phyloP scores from a whole-genome alignment of 108 stramenopile species.

The Conticribra guillardii region DNA sequence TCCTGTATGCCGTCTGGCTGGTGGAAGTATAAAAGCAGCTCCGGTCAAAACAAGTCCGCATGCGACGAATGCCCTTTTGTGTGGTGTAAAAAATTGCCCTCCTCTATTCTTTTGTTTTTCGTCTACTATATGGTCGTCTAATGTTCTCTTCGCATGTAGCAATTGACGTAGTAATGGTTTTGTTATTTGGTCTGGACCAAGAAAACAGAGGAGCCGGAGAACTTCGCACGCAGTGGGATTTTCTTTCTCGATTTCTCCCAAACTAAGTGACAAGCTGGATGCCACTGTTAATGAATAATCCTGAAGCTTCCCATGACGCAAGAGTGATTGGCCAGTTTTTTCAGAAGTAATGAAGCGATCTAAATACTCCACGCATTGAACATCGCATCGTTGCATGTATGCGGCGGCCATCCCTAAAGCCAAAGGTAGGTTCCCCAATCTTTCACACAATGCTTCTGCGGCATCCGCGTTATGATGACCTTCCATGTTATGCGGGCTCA shows the following conservation, averaged over 20 bases:
- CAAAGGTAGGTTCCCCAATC: slow-evolving; percentile 64
- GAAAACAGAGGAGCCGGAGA: slow-evolving; percentile 54
- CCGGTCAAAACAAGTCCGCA: slow-evolving; percentile 11
- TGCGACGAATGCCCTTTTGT: neutral
- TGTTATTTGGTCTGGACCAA: slow-evolving; percentile 66
- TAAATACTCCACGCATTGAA: slow-evolving; percentile 61
- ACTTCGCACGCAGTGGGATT: slow-evolving; percentile 49
- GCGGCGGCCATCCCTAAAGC: slow-evolving; percentile 72
- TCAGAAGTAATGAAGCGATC: slow-evolving; percentile 59
- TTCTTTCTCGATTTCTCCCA: slow-evolving; percentile 56
- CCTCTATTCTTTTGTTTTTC: neutral
- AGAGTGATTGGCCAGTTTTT: slow-evolving; percentile 40
- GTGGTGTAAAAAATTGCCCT: neutral
- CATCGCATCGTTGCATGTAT: slow-evolving; percentile 75
- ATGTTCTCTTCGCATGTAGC: slow-evolving; percentile 38
- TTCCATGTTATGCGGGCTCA: slow-evolving; percentile 30
- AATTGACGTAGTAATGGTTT: slow-evolving; percentile 58
- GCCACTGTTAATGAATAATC: slow-evolving; percentile 57
- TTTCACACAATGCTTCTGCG: slow-evolving; percentile 27
- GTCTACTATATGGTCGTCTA: slow-evolving; percentile 25
- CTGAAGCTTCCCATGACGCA: slow-evolving; percentile 48
- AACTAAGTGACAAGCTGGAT: slow-evolving; percentile 61
- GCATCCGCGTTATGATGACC: slow-evolving; percentile 6
- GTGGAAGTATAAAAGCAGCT: slow-evolving; percentile 10
- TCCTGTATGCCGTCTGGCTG: neutral